Evolutionary conservation across 495 filamentous ascomycete genomes (phyloP).

Genomic region (Penicillium pulvis): DNA sequence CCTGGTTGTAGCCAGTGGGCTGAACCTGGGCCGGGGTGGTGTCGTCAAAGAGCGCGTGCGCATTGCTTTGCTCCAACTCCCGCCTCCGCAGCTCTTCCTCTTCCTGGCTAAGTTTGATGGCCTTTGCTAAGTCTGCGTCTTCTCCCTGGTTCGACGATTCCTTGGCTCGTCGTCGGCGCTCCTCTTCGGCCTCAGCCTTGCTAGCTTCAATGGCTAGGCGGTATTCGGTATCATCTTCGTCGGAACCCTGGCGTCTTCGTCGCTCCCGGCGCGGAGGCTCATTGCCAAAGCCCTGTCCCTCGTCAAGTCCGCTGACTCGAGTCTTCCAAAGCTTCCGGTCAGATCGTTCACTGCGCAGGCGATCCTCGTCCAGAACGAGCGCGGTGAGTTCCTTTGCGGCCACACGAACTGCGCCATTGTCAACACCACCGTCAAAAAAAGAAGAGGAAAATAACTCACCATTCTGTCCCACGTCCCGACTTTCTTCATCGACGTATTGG

Average conservation of each 20-base stretch:
- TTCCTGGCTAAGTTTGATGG: slow-evolving; percentile 94
- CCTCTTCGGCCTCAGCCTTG: slow-evolving; percentile 93
- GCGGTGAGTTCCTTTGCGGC: slow-evolving; percentile 95
- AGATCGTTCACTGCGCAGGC: slow-evolving; percentile 84
- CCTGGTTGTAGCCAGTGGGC: slow-evolving; percentile 88
- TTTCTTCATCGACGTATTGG: slow-evolving; percentile 91
- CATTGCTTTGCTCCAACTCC: slow-evolving; percentile 89
- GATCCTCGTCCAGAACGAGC: slow-evolving; percentile 93
- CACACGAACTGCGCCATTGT: slow-evolving; percentile 68
- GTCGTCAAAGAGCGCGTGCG: slow-evolving; percentile 85
- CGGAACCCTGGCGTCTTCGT: slow-evolving; percentile 50
- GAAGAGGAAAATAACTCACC: slow-evolving; percentile 52
- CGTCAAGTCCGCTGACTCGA: slow-evolving; percentile 89
- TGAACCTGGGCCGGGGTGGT: slow-evolving; percentile 72
- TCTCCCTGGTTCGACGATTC: slow-evolving; percentile 52
- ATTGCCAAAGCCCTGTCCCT: slow-evolving; percentile 54
- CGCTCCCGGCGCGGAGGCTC: slow-evolving; percentile 46
- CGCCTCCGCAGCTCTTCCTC: slow-evolving; percentile 86
- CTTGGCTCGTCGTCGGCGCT: slow-evolving; percentile 69
- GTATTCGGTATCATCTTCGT: slow-evolving; percentile 94
- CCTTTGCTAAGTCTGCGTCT: slow-evolving; percentile 89
- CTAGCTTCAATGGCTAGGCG: slow-evolving; percentile 92
- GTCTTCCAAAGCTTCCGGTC: slow-evolving; percentile 97
- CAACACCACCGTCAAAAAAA: background rate
- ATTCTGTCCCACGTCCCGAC: slow-evolving; percentile 92